Conservation (phyloP, 23 red algal genomes). For the Agarophyton chilense region DNA sequence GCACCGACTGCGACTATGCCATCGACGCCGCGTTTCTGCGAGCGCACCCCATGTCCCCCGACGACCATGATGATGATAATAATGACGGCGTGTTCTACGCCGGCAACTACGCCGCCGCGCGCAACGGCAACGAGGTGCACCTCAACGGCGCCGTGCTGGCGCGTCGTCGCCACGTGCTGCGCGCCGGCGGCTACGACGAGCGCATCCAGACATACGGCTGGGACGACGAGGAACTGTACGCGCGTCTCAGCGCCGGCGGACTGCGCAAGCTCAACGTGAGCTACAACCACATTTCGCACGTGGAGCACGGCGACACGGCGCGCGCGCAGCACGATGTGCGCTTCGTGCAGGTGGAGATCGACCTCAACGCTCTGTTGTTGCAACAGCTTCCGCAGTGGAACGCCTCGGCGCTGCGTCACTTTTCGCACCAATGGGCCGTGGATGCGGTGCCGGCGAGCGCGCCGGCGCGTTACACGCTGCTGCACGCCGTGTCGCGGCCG, state of each 20-base stretch:
- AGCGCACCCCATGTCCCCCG: conserved; percentile 31
- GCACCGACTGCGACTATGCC: conserved; percentile 78
- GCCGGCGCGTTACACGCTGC: neutral
- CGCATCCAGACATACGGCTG: conserved; percentile 84
- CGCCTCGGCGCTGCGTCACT: neutral
- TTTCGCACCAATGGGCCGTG: neutral
- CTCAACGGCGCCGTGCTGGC: conserved; percentile 80
- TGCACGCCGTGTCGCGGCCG: conserved; percentile 52
- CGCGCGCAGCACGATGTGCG: conserved; percentile 64
- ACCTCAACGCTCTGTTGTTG: conserved; percentile 75
- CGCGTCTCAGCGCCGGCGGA: conserved; percentile 19
- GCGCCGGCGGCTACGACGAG: conserved; percentile 81
- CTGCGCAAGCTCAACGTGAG: conserved; percentile 61
- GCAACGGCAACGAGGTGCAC: conserved; percentile 82
- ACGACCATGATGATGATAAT: too few species aligned
- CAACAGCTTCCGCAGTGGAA: conserved; percentile 60
- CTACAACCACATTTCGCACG: conserved; percentile 69
- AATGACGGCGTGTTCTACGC: conserved; percentile 49
- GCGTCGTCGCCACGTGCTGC: conserved; percentile 33
- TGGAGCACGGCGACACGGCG: conserved; percentile 51
- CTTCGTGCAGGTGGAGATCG: conserved; percentile 78
- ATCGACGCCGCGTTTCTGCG: conserved; percentile 48
- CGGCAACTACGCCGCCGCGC: conserved; percentile 62
- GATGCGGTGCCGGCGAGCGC: neutral
- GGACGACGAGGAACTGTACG: conserved; percentile 87